phyloP scores from a whole-genome alignment of 306 rosid genomes.

The Ochetophila trinervis region DNA sequence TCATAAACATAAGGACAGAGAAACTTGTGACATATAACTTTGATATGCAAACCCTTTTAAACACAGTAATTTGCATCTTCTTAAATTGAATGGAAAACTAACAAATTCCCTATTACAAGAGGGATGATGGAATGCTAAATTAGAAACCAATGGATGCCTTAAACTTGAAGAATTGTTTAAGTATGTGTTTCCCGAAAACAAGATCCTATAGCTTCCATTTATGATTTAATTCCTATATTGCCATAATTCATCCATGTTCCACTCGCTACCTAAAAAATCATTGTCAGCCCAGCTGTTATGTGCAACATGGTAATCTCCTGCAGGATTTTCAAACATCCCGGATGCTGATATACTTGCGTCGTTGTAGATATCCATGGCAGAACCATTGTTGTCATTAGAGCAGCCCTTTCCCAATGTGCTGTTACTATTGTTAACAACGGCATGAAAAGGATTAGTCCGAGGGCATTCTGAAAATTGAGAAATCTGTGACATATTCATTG shows the following conservation, averaged over 20 bases:
- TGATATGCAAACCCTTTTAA: too few relatives aligned
- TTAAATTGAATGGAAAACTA: neutral
- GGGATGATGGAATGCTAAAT: neutral
- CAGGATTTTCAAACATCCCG: constrained; percentile 24
- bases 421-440: constrained; percentile 13
- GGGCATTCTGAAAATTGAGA: constrained; percentile 26
- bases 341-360: constrained; percentile 18
- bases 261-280: constrained; percentile 34
- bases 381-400: constrained; percentile 11
- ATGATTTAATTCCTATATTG: constrained; percentile 27
- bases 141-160: neutral
- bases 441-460: constrained; percentile 25
- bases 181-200: constrained; percentile 17
- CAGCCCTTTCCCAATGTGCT: constrained; percentile 24
- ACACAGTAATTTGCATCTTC: neutral
- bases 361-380: constrained; percentile 35
- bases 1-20: too few relatives aligned
- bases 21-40: too few relatives aligned
- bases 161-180: neutral
- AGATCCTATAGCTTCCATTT: constrained; percentile 16
- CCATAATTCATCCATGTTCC: constrained; percentile 55
- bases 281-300: constrained; percentile 39
- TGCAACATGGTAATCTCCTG: constrained; percentile 34
- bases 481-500: constrained; percentile 27
- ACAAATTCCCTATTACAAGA: neutral